phyloP scores from a whole-genome alignment of 1,284 basidiomycete species.

The Apiotrichum brassicae region DNA sequence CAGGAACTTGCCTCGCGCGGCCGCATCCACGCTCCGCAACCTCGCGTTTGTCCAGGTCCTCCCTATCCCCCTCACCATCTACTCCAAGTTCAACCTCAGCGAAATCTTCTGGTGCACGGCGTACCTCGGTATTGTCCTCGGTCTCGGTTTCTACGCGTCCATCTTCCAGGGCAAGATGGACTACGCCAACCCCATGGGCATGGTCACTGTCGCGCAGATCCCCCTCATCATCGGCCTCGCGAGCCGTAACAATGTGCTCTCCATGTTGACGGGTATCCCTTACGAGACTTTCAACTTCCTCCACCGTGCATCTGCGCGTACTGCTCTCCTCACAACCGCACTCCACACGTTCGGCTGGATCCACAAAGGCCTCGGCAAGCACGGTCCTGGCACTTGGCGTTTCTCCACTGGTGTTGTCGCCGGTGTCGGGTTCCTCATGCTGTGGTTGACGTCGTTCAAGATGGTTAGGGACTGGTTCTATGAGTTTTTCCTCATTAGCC shows the following conservation, averaged over 20 bases:
- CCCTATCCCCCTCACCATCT: constrained; percentile 10
- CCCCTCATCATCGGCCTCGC: constrained; percentile 59
- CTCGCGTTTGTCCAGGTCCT: constrained; percentile 15
- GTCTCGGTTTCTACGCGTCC: constrained; percentile 11
- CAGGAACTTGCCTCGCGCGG: constrained; percentile 3
- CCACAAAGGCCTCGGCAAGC: constrained; percentile 6
- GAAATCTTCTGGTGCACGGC: constrained; percentile 16
- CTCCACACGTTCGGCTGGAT: constrained; percentile 27
- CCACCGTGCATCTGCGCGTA: constrained; percentile 32
- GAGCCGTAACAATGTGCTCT: constrained; percentile 59
- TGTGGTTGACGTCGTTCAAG: constrained; percentile 48
- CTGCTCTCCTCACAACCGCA: constrained; percentile 27
- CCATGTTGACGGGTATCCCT: constrained; percentile 57
- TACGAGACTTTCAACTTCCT: constrained; percentile 53
- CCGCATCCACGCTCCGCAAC: constrained; percentile 2
- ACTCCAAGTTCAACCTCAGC: neutral
- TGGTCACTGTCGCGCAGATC: constrained; percentile 47
- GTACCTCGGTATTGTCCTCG: constrained; percentile 13
- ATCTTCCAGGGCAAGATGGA: constrained; percentile 6
- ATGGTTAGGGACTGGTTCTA: constrained; percentile 48
- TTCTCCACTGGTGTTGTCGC: constrained; percentile 3
- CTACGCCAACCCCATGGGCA: constrained; percentile 4
- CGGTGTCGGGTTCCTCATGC: constrained; percentile 44
- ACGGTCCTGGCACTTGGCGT: neutral
- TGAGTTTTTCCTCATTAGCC: constrained; percentile 53